These are phyloP conservation scores for Cladophialophora immunda DNA, from an alignment of 2,329 filamentous ascomycete species.

Conservation along the genomic window DNA sequence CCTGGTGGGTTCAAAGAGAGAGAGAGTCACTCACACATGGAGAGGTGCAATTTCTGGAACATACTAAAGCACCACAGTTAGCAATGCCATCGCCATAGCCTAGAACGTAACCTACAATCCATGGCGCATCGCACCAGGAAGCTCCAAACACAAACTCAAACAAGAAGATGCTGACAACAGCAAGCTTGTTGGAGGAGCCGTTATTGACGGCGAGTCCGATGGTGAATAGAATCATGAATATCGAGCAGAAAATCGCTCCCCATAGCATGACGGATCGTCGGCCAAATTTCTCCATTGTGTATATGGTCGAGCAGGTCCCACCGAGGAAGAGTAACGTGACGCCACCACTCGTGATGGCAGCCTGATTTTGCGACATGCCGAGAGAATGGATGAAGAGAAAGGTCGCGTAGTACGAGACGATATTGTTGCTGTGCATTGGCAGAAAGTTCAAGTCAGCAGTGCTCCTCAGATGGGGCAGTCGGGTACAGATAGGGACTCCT, in stretches of 20 bases:
- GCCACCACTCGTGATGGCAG: slow-evolving; percentile 32
- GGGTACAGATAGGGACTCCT: not conserved
- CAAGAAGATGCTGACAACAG: slow-evolving; percentile 32
- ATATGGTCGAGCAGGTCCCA: slow-evolving; percentile 34
- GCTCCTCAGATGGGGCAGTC: not conserved
- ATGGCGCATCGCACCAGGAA: slow-evolving; percentile 30
- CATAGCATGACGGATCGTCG: slow-evolving; percentile 31
- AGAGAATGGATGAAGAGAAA: slow-evolving; percentile 40
- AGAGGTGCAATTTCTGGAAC: slow-evolving; percentile 61
- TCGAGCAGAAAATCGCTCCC: slow-evolving; percentile 30
- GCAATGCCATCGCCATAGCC: not conserved
- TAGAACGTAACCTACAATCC: slow-evolving; percentile 16
- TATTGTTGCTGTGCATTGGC: slow-evolving; percentile 24
- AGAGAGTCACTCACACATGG: slow-evolving; percentile 45
- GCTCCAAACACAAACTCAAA: slow-evolving; percentile 33
- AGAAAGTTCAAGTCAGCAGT: not conserved
- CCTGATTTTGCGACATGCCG: slow-evolving; percentile 37
- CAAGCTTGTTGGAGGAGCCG: slow-evolving; percentile 27
- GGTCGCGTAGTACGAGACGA: slow-evolving; percentile 37
- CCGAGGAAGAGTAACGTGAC: slow-evolving; percentile 32
- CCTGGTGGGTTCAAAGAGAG: not conserved
- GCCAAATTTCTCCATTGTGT: slow-evolving; percentile 30
- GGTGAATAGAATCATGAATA: slow-evolving; percentile 33
- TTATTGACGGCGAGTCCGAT: slow-evolving; percentile 32
- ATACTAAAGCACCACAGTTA: slow-evolving; percentile 42